phyloP scores from a whole-genome alignment of 2,329 filamentous ascomycete genomes.

The Pseudogymnoascus pannorum region DNA sequence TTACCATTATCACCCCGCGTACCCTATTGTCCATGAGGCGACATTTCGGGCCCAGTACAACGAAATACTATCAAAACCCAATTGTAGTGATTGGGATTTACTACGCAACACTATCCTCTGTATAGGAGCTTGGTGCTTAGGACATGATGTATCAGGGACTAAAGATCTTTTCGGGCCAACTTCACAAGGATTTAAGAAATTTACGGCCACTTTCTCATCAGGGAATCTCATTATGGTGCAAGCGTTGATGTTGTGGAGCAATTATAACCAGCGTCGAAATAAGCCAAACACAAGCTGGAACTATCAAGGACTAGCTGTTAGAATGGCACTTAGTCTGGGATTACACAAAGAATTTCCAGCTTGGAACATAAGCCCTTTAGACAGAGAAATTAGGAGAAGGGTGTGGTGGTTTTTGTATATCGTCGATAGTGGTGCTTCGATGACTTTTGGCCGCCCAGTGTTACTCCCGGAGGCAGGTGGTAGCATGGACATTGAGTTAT shows the following conservation, averaged over 20 bases:
- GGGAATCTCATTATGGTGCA: slow-evolving; percentile 29
- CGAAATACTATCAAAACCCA: slow-evolving; percentile 27
- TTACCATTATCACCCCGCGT: background rate
- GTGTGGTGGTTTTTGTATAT: slow-evolving; percentile 20
- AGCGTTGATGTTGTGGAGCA: slow-evolving; percentile 28
- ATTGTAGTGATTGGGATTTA: slow-evolving; percentile 27
- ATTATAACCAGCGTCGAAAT: slow-evolving; percentile 40
- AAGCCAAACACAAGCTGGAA: slow-evolving; percentile 42
- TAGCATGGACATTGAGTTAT: background rate
- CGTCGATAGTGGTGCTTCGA: slow-evolving; percentile 10
- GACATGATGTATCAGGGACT: slow-evolving; percentile 23
- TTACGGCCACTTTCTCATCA: slow-evolving; percentile 24
- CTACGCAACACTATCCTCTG: slow-evolving; percentile 32
- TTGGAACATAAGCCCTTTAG: slow-evolving; percentile 22
- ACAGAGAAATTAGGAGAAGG: slow-evolving; percentile 16
- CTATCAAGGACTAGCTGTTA: slow-evolving; percentile 38
- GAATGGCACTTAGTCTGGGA: slow-evolving; percentile 41
- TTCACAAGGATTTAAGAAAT: slow-evolving; percentile 9
- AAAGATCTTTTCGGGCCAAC: slow-evolving; percentile 21
- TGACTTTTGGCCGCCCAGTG: background rate
- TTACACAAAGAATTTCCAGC: slow-evolving; percentile 37
- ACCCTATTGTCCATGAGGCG: slow-evolving; percentile 9
- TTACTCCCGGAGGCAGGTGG: background rate
- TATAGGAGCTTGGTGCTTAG: slow-evolving; percentile 30
- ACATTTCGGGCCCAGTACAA: slow-evolving; percentile 23